Evolutionary conservation across 1,284 basidiomycete genomes (phyloP), one percentile per base, ranked within the genome.

Genomic region (Malassezia arunalokei): DNA sequence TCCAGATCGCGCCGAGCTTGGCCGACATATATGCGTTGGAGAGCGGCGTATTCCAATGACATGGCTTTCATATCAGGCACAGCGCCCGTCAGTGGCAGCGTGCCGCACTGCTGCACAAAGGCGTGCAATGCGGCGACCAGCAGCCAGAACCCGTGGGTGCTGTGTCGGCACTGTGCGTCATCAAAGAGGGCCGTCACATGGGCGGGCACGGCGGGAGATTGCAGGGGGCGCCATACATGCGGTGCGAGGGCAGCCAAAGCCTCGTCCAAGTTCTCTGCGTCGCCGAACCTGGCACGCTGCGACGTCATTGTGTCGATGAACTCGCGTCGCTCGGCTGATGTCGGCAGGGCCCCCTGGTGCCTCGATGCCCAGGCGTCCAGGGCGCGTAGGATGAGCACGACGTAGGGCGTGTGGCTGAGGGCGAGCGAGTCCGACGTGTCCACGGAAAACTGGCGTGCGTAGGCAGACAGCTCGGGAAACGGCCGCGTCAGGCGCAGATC

Each of bases 11-110:
- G 78, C 32, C 81, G 78, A 1, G 86, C 82, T 50, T 81, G 80
- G 4, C 75, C 68, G 61, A 83, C 83, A 76, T 90, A 92, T 54
- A 89, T 67, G 29, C 77, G 80, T 68, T 90, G 87, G 24, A 92
- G 76, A 32, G 80, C 78, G 42, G 90, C 82, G 71, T 95, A 98
- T 51, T 80, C 81, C 35, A 77, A 73, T 0, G 91, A 94, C 61
- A 85, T 85, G 4, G 91, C 83, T 73, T 94, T 92, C 87, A 99
- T 95, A 75, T 98, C 92, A 0, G 92, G 92, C 1, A 98, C 77
- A 0, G 86, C 80, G 2, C 81, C 77, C 0, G 80, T 78, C 12
- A 83, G 75, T 0, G 83, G 83, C 5, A 81, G 71, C 11, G 51
- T 52, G n/a, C 51, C 43, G 3, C 59, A 51, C 7, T 55, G 48